Percentiles rank a stretch among this genome's conserved stretches.
Evolutionary conservation across 805 yeast species (phyloP).

Genomic region (Saccharomycopsis lassenensis): DNA sequence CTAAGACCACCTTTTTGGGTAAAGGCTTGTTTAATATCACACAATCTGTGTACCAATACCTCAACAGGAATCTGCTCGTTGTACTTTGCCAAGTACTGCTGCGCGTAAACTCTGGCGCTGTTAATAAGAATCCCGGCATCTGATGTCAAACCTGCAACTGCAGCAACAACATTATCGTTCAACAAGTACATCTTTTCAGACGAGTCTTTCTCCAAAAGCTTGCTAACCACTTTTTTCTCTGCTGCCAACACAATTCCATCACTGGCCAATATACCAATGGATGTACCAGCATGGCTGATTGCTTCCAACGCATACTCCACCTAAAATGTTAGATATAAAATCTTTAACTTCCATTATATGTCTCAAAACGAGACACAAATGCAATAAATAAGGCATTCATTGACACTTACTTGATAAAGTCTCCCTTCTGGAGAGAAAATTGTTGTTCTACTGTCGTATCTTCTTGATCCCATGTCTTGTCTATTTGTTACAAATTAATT

Average conservation of each 20-base stretch:
- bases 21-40: constrained; percentile 94
- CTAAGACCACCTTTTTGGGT: constrained; percentile 98
- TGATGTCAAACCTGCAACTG: constrained; percentile 97
- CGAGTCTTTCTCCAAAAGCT: constrained; percentile 85
- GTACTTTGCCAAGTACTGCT: constrained; percentile 72
- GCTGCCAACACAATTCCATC: constrained; percentile 92
- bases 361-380: neutral
- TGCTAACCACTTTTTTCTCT: constrained; percentile 89
- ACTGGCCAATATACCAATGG: constrained; percentile 83
- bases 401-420: constrained; percentile 69
- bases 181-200: constrained; percentile 87
- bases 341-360: neutral
- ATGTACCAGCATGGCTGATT: constrained; percentile 92
- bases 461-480: constrained; percentile 60
- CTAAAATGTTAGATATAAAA: constrained; percentile 21
- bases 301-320: constrained; percentile 97
- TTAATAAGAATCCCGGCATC: constrained; percentile 89
- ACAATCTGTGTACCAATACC: constrained; percentile 72
- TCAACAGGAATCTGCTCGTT: constrained; percentile 94
- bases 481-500: no score
- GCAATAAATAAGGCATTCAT: neutral
- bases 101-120: constrained; percentile 78
- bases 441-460: constrained; percentile 98
- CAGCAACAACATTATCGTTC: constrained; percentile 76
- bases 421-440: constrained; percentile 99